A percentile compares a stretch with the other conserved stretches of the same genome.
Evolutionary conservation across 2,329 filamentous ascomycete species (phyloP).

Genomic region (Davidsoniella australis): DNA sequence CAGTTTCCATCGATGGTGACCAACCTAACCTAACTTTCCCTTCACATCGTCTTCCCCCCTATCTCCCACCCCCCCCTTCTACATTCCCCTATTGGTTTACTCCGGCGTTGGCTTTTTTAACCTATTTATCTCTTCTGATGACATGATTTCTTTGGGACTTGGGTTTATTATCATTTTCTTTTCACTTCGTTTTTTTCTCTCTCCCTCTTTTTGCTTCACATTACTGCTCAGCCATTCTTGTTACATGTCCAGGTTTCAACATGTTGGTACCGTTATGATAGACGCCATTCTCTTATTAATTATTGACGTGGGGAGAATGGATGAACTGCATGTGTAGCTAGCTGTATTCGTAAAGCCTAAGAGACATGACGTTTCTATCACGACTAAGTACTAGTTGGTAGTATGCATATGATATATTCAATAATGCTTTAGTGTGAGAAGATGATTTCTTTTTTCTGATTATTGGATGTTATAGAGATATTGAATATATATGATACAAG

Average conservation of each 20-base stretch:
- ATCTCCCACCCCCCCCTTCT: not conserved
- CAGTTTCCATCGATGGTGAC: too few species aligned
- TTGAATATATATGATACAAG: too few species aligned
- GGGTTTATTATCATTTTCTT: not conserved
- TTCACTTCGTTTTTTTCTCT: not conserved
- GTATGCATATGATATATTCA: too few species aligned
- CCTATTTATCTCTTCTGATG: not conserved
- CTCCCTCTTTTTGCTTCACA: conserved; percentile 3
- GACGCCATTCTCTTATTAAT: too few species aligned
- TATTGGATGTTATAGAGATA: too few species aligned
- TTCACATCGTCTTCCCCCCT: not conserved
- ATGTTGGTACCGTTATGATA: too few species aligned
- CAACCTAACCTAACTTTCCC: too few species aligned
- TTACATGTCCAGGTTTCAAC: too few species aligned
- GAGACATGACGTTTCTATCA: not conserved
- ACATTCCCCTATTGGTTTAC: not conserved
- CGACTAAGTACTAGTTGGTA: not conserved
- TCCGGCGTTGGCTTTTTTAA: not conserved
- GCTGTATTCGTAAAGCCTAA: not conserved
- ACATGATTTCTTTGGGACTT: not conserved
- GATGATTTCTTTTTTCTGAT: too few species aligned
- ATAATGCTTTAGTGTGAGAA: too few species aligned
- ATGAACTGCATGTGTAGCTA: not conserved
- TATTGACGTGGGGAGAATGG: not conserved
- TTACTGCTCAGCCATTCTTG: too few species aligned